A percentile compares a stretch with the other conserved stretches of the same genome.
These are phyloP conservation scores for Barnettozyma wickerhamii DNA, from an alignment of 805 yeast species.

Conservation along the genomic window DNA sequence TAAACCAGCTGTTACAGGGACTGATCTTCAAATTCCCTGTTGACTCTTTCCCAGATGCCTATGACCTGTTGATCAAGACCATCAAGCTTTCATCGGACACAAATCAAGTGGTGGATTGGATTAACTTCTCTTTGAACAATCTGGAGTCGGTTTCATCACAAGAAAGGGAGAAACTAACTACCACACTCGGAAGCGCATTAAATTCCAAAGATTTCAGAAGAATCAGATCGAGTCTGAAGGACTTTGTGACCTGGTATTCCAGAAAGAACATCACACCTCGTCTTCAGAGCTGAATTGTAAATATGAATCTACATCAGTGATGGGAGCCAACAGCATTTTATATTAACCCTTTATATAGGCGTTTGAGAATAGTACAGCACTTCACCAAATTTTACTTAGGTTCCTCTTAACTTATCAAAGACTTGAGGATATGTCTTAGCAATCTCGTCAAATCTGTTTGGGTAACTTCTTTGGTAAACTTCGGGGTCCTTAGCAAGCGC, in stretches of 20 bases:
- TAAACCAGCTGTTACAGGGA: slow-evolving; percentile 55
- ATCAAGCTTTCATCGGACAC: slow-evolving; percentile 41
- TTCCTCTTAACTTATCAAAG: slow-evolving; percentile 42
- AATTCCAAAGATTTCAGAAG: slow-evolving; percentile 67
- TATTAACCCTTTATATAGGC: too few species aligned
- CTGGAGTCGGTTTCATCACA: slow-evolving; percentile 64
- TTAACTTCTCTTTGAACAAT: slow-evolving; percentile 46
- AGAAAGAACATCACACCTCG: slow-evolving; percentile 62
- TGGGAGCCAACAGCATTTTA: too few species aligned
- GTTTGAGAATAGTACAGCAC: not conserved
- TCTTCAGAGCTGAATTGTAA: slow-evolving; percentile 23
- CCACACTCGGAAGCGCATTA: slow-evolving; percentile 54
- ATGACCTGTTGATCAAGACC: slow-evolving; percentile 64
- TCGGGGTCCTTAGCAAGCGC: slow-evolving; percentile 85
- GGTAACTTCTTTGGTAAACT: slow-evolving; percentile 67
- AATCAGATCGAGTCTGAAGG: slow-evolving; percentile 65
- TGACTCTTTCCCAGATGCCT: slow-evolving; percentile 69
- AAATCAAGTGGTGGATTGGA: slow-evolving; percentile 46
- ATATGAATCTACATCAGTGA: too few species aligned
- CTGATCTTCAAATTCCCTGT: slow-evolving; percentile 65
- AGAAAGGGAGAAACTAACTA: slow-evolving; percentile 62
- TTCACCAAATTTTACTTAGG: not conserved
- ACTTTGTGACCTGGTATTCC: slow-evolving; percentile 79
- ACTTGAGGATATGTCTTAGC: slow-evolving; percentile 68
- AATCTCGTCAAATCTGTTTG: slow-evolving; percentile 59